phyloP scores from a whole-genome alignment of 73 alveolate genomes.

The Paramecium primaurelia region DNA sequence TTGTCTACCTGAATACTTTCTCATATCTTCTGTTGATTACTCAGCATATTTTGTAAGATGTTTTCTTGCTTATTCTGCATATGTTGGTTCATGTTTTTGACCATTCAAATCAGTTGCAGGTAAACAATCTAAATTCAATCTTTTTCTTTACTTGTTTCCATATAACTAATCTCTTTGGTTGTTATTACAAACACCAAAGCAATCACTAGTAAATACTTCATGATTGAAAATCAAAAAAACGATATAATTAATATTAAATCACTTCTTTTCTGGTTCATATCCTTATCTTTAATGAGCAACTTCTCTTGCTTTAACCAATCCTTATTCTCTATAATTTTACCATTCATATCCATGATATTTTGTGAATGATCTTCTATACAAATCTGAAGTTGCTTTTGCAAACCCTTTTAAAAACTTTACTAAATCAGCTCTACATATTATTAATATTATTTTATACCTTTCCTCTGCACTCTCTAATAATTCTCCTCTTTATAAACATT shows the following conservation, averaged over 20 bases:
- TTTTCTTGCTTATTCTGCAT: not conserved
- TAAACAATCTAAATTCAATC: not conserved
- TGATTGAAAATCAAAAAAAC: not conserved
- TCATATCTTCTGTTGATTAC: not conserved
- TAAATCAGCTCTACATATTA: not conserved
- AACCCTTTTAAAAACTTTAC: conserved; percentile 28
- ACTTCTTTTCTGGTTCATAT: not conserved
- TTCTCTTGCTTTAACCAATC: not conserved
- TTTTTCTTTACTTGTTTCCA: not conserved
- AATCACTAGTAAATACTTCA: not conserved
- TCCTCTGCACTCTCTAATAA: not conserved
- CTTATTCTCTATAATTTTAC: not conserved
- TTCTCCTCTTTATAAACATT: not conserved
- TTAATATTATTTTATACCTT: not conserved
- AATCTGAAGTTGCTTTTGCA: not conserved
- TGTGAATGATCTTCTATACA: not conserved
- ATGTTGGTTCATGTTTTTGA: not conserved
- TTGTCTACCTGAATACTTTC: not conserved
- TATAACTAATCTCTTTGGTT: not conserved
- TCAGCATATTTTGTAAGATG: not conserved
- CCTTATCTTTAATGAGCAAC: not conserved
- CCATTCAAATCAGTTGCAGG: not conserved
- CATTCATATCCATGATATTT: not conserved
- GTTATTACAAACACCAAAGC: not conserved
- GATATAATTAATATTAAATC: not conserved